Percentiles rank a stretch among this genome's conserved stretches.
Evolutionary conservation across 176 grass and related monocot species (phyloP).

Genomic region (Thalia dealbata): DNA sequence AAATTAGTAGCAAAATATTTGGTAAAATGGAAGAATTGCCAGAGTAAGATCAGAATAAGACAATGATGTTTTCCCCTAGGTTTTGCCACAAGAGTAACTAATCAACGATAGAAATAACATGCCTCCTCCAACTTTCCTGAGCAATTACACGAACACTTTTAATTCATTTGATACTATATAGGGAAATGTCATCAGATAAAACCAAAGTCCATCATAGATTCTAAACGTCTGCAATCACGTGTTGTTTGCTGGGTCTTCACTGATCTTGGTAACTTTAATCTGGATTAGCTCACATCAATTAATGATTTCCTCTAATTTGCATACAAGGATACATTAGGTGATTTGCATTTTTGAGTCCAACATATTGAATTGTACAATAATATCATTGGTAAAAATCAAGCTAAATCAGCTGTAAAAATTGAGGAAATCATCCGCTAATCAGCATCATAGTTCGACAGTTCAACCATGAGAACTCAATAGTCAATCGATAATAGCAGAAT

Average conservation of each 20-base stretch:
- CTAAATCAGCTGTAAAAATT: background rate
- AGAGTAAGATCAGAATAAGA: background rate
- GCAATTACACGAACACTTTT: background rate
- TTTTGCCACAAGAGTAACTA: background rate
- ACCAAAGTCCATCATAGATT: background rate
- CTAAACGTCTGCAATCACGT: background rate
- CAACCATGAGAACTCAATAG: background rate
- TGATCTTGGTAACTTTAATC: background rate
- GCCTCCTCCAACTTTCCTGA: background rate
- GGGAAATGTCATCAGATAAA: background rate
- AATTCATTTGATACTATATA: background rate
- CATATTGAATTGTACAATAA: too few relatives aligned
- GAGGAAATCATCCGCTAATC: background rate
- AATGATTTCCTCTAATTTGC: too few relatives aligned
- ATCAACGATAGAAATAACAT: background rate
- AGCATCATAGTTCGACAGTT: background rate
- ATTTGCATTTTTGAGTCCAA: background rate
- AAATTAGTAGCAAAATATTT: background rate
- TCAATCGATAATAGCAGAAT: background rate
- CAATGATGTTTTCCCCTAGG: background rate
- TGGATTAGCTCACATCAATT: background rate
- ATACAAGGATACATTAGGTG: background rate
- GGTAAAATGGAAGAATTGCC: background rate
- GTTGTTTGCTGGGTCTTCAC: background rate
- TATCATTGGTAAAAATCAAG: too few relatives aligned